These are phyloP conservation scores for Colletotrichum tamarilloi DNA, from an alignment of 2,329 filamentous ascomycete genomes.

Conservation along the genomic window DNA sequence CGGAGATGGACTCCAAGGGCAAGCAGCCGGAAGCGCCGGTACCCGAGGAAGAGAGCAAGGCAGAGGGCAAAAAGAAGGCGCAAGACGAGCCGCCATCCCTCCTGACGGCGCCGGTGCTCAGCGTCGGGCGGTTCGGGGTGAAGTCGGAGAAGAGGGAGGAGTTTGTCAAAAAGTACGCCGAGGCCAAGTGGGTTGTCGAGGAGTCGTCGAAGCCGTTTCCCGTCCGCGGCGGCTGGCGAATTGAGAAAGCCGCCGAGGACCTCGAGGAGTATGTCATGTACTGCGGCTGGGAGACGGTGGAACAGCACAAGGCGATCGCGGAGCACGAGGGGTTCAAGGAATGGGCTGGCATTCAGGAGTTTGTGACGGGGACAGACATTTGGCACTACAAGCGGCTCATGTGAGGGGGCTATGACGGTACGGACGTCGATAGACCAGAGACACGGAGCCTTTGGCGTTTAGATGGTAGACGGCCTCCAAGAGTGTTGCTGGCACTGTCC, in stretches of 20 bases:
- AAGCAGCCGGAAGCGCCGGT: constrained; percentile 15
- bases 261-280: constrained; percentile 55
- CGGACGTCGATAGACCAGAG: too few relatives aligned
- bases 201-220: constrained; percentile 43
- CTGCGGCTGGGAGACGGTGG: constrained; percentile 49
- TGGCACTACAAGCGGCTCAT: constrained; percentile 47
- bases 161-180: constrained; percentile 48
- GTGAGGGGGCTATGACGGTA: constrained; percentile 25
- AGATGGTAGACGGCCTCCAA: neutral
- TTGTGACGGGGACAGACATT: constrained; percentile 39
- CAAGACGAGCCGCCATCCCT: constrained; percentile 19
- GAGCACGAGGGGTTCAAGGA: constrained; percentile 39
- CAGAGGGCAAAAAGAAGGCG: constrained; percentile 25
- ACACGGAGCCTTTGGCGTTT: neutral
- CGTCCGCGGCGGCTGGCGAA: constrained; percentile 54
- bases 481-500: neutral
- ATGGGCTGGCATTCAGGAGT: constrained; percentile 39
- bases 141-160: constrained; percentile 43
- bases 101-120: constrained; percentile 45
- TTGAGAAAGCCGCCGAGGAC: constrained; percentile 49
- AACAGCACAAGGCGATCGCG: constrained; percentile 46
- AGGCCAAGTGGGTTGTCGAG: constrained; percentile 45
- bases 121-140: constrained; percentile 49
- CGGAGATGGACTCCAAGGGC: constrained; percentile 3
- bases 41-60: constrained; percentile 7